A percentile compares a stretch with the other conserved stretches of the same genome.
Evolutionary conservation across 2,329 filamentous ascomycete genomes (phyloP).

Genomic region (Aurifilum marmelostoma): DNA sequence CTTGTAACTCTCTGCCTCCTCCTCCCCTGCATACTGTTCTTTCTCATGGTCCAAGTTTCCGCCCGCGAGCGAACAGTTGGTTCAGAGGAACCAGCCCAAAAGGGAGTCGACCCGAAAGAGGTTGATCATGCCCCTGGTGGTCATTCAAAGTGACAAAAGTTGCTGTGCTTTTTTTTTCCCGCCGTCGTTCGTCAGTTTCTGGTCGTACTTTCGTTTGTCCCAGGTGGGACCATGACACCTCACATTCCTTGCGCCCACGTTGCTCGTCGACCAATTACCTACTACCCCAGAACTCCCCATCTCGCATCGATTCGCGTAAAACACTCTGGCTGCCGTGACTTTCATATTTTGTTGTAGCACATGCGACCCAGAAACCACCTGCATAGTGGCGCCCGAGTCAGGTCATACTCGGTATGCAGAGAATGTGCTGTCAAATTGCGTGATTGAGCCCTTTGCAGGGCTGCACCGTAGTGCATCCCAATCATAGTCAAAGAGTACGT

Average conservation of each 20-base stretch:
- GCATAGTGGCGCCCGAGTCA: background rate
- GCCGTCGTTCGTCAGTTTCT: background rate
- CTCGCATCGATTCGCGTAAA: conserved; percentile 2
- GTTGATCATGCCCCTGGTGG: background rate
- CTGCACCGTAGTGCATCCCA: background rate
- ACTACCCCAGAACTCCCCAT: background rate
- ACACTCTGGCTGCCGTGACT: background rate
- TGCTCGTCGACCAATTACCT: background rate
- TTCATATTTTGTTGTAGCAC: background rate
- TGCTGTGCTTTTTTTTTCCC: background rate
- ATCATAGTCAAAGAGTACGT: background rate
- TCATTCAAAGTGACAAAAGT: background rate
- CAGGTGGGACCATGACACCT: background rate
- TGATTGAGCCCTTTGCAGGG: background rate
- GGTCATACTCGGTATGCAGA: background rate
- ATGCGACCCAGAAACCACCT: background rate
- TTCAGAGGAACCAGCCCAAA: background rate
- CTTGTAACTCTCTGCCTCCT: background rate
- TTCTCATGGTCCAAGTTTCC: background rate
- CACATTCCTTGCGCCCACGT: background rate
- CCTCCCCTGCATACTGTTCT: background rate
- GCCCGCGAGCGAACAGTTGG: background rate
- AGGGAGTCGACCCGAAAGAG: background rate
- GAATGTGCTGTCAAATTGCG: background rate
- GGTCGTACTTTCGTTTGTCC: background rate